These are phyloP conservation scores for Purpureocillium takamizusanense DNA, from an alignment of 2,329 filamentous ascomycete species.

Conservation along the genomic window DNA sequence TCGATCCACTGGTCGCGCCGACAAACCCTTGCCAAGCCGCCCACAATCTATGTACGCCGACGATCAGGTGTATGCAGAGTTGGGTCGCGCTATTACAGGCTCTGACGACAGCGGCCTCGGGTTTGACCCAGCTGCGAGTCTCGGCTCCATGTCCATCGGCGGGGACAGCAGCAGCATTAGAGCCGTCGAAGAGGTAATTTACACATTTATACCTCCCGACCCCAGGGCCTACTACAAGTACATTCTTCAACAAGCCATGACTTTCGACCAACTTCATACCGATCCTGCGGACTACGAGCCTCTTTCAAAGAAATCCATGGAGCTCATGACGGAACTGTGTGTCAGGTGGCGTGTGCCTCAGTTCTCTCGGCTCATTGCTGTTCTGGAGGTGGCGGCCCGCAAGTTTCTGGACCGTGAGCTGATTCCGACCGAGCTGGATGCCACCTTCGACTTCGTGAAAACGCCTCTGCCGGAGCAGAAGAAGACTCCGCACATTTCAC, in stretches of 20 bases:
- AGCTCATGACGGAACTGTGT: slow-evolving; percentile 77
- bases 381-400: slow-evolving; percentile 76
- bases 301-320: slow-evolving; percentile 69
- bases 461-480: slow-evolving; percentile 58
- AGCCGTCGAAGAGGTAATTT: slow-evolving; percentile 55
- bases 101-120: slow-evolving; percentile 31
- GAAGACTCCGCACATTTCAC: slow-evolving; percentile 47
- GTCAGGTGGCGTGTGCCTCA: slow-evolving; percentile 84
- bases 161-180: slow-evolving; percentile 42
- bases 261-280: slow-evolving; percentile 50
- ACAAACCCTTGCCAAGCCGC: slow-evolving; percentile 46
- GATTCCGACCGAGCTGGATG: slow-evolving; percentile 70
- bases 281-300: slow-evolving; percentile 41
- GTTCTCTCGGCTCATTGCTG: slow-evolving; percentile 68
- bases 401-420: slow-evolving; percentile 83
- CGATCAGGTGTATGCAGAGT: slow-evolving; percentile 43
- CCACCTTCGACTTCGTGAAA: slow-evolving; percentile 75
- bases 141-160: slow-evolving; percentile 56
- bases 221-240: slow-evolving; percentile 75
- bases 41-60: slow-evolving; percentile 35
- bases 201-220: slow-evolving; percentile 84
- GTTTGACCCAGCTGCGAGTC: slow-evolving; percentile 59
- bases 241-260: slow-evolving; percentile 69
- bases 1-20: slow-evolving; percentile 51
- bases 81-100: slow-evolving; percentile 41